These are phyloP conservation scores for Pinus tabuliformis DNA, from an alignment of 75 land plant species.

Conservation along the genomic window DNA sequence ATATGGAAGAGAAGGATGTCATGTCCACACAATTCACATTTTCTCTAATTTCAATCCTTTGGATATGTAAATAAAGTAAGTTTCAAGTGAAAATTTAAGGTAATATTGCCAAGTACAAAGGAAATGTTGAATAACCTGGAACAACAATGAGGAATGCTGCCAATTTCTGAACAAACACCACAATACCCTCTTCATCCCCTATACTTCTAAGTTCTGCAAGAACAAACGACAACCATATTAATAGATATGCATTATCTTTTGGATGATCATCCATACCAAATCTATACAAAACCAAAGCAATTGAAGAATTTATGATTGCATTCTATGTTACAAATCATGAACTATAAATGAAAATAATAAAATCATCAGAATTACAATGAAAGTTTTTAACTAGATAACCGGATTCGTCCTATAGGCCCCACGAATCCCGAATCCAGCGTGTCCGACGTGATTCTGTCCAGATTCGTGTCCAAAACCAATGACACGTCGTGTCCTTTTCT, in stretches of 20 bases:
- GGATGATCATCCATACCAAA: neutral
- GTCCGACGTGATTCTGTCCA: too few relatives aligned
- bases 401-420: too few relatives aligned
- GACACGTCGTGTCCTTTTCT: too few relatives aligned
- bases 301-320: neutral
- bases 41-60: too few relatives aligned
- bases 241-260: neutral
- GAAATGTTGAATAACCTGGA: slow-evolving; percentile 18
- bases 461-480: too few relatives aligned
- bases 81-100: too few relatives aligned
- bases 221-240: neutral
- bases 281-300: neutral
- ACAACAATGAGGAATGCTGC: slow-evolving; percentile 25
- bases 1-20: too few relatives aligned
- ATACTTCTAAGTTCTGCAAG: slow-evolving; percentile 11
- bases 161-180: slow-evolving; percentile 23
- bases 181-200: slow-evolving; percentile 25
- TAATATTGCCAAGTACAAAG: too few relatives aligned
- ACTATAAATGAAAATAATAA: neutral
- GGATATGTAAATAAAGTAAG: too few relatives aligned
- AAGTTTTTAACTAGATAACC: neutral
- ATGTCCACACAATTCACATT: too few relatives aligned
- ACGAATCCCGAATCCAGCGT: too few relatives aligned
- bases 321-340: neutral
- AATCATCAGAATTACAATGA: neutral